These are phyloP conservation scores for Aureobasidium pullulans DNA, from an alignment of 2,329 filamentous ascomycete genomes.

Conservation along the genomic window DNA sequence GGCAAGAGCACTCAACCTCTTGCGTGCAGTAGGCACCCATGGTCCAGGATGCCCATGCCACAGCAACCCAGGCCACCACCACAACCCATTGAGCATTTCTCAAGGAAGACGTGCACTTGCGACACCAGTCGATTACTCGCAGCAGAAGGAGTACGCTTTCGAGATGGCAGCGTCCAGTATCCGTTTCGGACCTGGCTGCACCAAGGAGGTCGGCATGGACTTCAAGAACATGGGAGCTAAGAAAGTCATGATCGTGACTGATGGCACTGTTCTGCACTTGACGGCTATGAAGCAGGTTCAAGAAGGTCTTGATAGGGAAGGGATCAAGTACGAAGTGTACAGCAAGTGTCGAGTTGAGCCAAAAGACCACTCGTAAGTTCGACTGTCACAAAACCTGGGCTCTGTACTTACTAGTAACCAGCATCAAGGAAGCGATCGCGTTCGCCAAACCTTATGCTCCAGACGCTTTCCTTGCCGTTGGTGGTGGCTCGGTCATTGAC, in stretches of 20 bases:
- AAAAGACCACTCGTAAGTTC: slow-evolving; percentile 77
- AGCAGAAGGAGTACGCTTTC: slow-evolving; percentile 93
- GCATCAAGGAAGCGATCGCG: slow-evolving; percentile 80
- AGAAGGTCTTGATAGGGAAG: slow-evolving; percentile 70
- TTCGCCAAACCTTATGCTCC: slow-evolving; percentile 73
- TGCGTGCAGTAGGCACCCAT: slow-evolving; percentile 83
- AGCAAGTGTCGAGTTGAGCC: slow-evolving; percentile 79
- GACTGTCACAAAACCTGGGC: background rate
- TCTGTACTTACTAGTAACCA: slow-evolving; percentile 28
- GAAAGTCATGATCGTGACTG: slow-evolving; percentile 87
- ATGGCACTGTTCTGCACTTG: slow-evolving; percentile 70
- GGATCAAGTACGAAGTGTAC: slow-evolving; percentile 73
- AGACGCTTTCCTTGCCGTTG: slow-evolving; percentile 89
- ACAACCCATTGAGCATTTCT: slow-evolving; percentile 43
- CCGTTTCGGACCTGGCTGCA: slow-evolving; percentile 85
- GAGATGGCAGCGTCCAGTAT: slow-evolving; percentile 97
- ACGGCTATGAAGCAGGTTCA: slow-evolving; percentile 85
- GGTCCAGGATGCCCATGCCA: slow-evolving; percentile 88
- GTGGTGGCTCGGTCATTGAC: slow-evolving; percentile 89
- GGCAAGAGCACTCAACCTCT: slow-evolving; percentile 60
- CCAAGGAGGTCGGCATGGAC: slow-evolving; percentile 97
- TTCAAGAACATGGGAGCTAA: slow-evolving; percentile 83
- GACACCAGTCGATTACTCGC: slow-evolving; percentile 64
- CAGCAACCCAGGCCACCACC: slow-evolving; percentile 74
- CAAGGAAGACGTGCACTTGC: slow-evolving; percentile 58